phyloP scores from a whole-genome alignment of 805 yeast genomes.

The Hyphopichia homilentoma region DNA sequence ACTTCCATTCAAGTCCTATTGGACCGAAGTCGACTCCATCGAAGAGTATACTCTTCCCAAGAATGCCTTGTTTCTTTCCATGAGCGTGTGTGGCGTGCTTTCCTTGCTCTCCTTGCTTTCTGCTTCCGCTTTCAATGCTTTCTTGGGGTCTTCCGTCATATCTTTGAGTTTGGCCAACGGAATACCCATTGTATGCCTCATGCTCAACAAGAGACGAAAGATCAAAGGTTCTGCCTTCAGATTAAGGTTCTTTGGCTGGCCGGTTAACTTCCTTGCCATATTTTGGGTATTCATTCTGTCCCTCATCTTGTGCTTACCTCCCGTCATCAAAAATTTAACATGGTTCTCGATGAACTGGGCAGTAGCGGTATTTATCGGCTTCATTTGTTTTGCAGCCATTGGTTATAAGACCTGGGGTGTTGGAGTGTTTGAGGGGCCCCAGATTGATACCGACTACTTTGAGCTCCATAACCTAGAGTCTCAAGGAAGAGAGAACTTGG shows the following conservation, averaged over 20 bases:
- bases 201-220: conserved; percentile 56
- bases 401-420: conserved; percentile 64
- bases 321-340: conserved; percentile 44
- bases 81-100: conserved; percentile 54
- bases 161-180: conserved; percentile 73
- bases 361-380: conserved; percentile 50
- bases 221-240: conserved; percentile 68
- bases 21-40: conserved; percentile 61
- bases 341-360: conserved; percentile 59
- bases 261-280: conserved; percentile 55
- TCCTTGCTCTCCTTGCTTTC: conserved; percentile 68
- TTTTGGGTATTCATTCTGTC: conserved; percentile 58
- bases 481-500: conserved; percentile 8
- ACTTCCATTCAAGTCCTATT: conserved; percentile 57
- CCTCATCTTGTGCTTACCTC: conserved; percentile 66
- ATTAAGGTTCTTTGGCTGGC: conserved; percentile 59
- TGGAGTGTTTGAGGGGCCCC: conserved; percentile 61
- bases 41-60: conserved; percentile 62
- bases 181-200: conserved; percentile 63
- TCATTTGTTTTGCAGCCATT: conserved; percentile 45
- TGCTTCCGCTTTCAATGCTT: conserved; percentile 74
- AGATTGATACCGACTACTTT: conserved; percentile 42
- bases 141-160: conserved; percentile 78
- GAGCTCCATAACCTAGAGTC: conserved; percentile 31
- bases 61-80: conserved; percentile 63